Percentiles rank a stretch among this genome's conserved stretches.
These are phyloP conservation scores for Calonectria honghensis DNA, from an alignment of 2,329 filamentous ascomycete species.

Conservation along the genomic window DNA sequence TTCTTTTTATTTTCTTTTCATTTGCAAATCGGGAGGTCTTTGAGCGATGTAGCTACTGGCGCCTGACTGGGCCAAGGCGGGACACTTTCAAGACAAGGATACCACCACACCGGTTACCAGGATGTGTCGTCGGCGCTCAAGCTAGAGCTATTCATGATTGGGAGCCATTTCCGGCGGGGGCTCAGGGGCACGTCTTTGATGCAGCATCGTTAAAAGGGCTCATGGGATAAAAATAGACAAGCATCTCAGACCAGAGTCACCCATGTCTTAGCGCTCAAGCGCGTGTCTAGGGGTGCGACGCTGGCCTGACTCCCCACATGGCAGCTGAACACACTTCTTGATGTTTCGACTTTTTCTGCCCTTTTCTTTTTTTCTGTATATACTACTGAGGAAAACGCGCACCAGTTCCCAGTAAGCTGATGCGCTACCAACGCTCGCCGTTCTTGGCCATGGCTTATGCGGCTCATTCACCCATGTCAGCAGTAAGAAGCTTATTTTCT, in stretches of 20 bases:
- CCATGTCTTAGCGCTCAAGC: not conserved
- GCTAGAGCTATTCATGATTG: not conserved
- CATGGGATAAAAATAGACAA: constrained; percentile 1
- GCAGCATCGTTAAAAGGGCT: not conserved
- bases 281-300: not conserved
- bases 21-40: not conserved
- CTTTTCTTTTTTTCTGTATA: not conserved
- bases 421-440: not conserved
- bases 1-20: not conserved
- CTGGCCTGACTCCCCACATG: not conserved
- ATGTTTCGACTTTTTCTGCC: too few relatives aligned
- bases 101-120: not conserved
- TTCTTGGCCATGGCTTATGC: not conserved
- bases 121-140: not conserved
- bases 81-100: not conserved
- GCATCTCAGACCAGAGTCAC: not conserved
- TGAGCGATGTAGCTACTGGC: not conserved
- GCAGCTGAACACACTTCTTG: not conserved
- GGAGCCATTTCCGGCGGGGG: not conserved
- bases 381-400: not conserved
- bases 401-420: not conserved
- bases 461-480: constrained; percentile 12
- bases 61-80: not conserved
- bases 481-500: constrained; percentile 16
- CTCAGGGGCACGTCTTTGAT: not conserved